phyloP scores from a whole-genome alignment of 805 yeast genomes.

The Dipodascus albidus region DNA sequence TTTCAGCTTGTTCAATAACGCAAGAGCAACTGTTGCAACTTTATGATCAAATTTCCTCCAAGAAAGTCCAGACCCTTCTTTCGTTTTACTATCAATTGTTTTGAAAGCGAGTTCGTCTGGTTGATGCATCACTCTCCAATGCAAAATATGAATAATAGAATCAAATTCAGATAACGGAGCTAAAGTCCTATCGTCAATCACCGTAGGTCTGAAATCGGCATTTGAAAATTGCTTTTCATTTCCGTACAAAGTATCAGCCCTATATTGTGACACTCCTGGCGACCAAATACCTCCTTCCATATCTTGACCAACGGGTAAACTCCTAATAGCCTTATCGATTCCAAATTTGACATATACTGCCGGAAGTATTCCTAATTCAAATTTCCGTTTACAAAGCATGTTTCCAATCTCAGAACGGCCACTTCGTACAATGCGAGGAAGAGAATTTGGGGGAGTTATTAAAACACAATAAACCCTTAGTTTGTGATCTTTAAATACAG shows the following conservation, averaged over 20 bases:
- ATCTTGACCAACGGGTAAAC: conserved; percentile 66
- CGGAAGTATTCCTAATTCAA: conserved; percentile 67
- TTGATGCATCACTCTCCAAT: conserved; percentile 62
- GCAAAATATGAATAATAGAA: conserved; percentile 62
- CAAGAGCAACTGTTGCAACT: conserved; percentile 62
- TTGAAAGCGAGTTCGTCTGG: conserved; percentile 72
- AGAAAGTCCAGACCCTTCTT: conserved; percentile 41
- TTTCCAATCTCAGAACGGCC: conserved; percentile 92
- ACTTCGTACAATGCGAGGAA: conserved; percentile 74
- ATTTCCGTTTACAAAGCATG: conserved; percentile 66
- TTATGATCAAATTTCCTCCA: conserved; percentile 79
- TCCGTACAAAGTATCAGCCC: conserved; percentile 48
- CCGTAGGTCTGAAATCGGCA: conserved; percentile 59
- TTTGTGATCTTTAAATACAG: conserved; percentile 47
- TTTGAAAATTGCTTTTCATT: conserved; percentile 73
- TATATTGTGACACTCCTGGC: conserved; percentile 52
- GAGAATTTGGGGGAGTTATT: conserved; percentile 65
- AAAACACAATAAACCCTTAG: conserved; percentile 73
- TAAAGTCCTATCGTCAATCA: conserved; percentile 67
- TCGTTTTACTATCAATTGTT: conserved; percentile 30
- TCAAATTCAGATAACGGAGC: conserved; percentile 62
- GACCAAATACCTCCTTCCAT: conserved; percentile 79
- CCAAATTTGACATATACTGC: conserved; percentile 77
- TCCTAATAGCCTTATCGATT: conserved; percentile 47
- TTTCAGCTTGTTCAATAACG: conserved; percentile 54